Evolutionary conservation across 139 green algal species (phyloP), one percentile per base, ranked within the genome.

Genomic region (Yamagishiella unicocca): DNA sequence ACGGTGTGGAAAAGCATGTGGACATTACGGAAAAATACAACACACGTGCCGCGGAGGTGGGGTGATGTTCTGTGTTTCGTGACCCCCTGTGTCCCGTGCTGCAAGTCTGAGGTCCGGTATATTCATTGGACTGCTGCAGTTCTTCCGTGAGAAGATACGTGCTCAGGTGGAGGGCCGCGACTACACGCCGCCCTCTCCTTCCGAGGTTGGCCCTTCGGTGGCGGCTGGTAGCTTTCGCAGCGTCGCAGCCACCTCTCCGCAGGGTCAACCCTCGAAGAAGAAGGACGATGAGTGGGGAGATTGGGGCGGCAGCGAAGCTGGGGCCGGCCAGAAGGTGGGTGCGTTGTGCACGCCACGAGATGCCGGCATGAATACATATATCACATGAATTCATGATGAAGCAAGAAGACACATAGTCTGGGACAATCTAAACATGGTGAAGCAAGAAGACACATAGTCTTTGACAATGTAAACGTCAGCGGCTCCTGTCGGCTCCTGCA

Each of bases 11-110:
- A 22, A 99, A 99, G 90, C 43, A 93, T 70, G 97, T 92, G 4
- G 93, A 96, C 82, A 98, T 99, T 77, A 92, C 83, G n/a, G 93
- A 97, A 14, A 99, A 99, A 91, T 99, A 99, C 94, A 98, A 99
- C 89, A 94, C 85, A 43, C 89, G 93, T 33, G 95, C 94, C 1
- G 96, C 96, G 21, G 95, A 96, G 92, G 93, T 96, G 58, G 0
- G 86, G 9, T 82, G 43, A n/a, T n/a, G n/a, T 37, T 42, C 19
- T 27, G 58, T 68, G 22, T 35, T 12, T n/a, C 58, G 58, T 6
- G 33, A n/a, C n/a, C n/a, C n/a, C n/a, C n/a, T n/a, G n/a, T n/a
- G n/a, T n/a, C n/a, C n/a, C n/a, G n/a, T n/a, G n/a, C n/a, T n/a
- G n/a, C n/a, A n/a, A n/a, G n/a, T n/a, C n/a, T n/a, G n/a, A n/a